These are phyloP conservation scores for Myriosclerotinia curreyana DNA, from an alignment of 2,329 filamentous ascomycete species.

Conservation along the genomic window DNA sequence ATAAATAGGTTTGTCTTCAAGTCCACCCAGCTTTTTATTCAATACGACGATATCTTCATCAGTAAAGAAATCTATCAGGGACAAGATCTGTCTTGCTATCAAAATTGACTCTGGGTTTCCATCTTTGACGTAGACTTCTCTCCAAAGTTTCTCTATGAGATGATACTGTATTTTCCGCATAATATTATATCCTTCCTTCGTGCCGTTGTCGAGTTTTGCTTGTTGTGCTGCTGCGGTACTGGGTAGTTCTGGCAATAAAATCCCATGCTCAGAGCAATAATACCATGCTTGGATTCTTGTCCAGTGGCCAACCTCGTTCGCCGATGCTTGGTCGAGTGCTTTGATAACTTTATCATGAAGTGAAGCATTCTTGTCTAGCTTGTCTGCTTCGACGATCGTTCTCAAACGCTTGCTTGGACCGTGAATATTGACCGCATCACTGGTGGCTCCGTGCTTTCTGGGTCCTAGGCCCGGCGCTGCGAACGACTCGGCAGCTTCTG, in stretches of 20 bases:
- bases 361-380: neutral
- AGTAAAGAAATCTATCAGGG: neutral
- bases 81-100: neutral
- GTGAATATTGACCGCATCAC: neutral
- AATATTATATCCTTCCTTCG: neutral
- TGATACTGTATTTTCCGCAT: conserved; percentile 12
- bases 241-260: neutral
- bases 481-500: conserved; percentile 3
- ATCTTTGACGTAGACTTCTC: neutral
- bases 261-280: conserved; percentile 1
- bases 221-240: conserved; percentile 13
- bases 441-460: neutral
- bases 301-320: conserved; percentile 14
- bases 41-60: neutral
- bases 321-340: neutral
- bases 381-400: conserved; percentile 8
- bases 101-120: neutral
- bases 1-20: neutral
- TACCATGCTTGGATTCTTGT: conserved; percentile 20
- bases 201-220: conserved; percentile 9
- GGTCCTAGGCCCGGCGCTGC: neutral
- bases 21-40: neutral
- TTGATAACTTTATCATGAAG: neutral
- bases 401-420: conserved; percentile 14
- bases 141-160: conserved; percentile 6